A percentile compares a stretch with the other conserved stretches of the same genome.
phyloP scores from a whole-genome alignment of 768 basidiomycete genomes.

The Cystofilobasidium ferigula region DNA sequence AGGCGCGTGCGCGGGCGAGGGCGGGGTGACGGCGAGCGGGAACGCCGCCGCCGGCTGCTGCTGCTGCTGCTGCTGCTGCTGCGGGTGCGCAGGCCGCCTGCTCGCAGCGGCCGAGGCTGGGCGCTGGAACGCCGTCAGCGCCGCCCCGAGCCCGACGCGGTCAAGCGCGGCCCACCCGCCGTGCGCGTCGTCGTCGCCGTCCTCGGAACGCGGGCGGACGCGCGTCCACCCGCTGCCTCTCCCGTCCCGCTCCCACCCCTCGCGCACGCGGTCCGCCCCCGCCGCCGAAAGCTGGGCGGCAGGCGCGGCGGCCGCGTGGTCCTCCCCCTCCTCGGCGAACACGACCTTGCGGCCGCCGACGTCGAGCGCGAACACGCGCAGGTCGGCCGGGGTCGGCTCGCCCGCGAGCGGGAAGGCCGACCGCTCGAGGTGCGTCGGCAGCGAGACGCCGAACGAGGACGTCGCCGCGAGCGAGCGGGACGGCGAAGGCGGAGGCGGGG shows the following conservation, averaged over 20 bases:
- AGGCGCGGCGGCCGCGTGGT: too few relatives aligned
- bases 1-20: neutral
- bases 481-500: neutral
- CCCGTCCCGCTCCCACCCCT: neutral
- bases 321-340: slow-evolving; percentile 24
- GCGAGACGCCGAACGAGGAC: slow-evolving; percentile 5
- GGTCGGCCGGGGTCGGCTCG: slow-evolving; percentile 21
- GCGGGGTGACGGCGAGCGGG: neutral
- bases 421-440: slow-evolving; percentile 21
- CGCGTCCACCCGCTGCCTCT: slow-evolving; percentile 15
- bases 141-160: slow-evolving; percentile 12
- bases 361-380: slow-evolving; percentile 17
- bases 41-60: neutral
- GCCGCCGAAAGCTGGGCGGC: neutral
- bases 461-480: slow-evolving; percentile 1
- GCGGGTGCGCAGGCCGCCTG: too few relatives aligned
- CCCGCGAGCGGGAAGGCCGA: slow-evolving; percentile 18
- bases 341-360: slow-evolving; percentile 20
- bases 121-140: neutral
- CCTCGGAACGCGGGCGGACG: neutral
- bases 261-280: neutral
- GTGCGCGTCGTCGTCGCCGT: neutral
- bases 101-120: too few relatives aligned
- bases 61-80: neutral
- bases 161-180: neutral